These are phyloP conservation scores for Penicillium sp. DNA, from an alignment of 2,329 filamentous ascomycete genomes.

Conservation along the genomic window DNA sequence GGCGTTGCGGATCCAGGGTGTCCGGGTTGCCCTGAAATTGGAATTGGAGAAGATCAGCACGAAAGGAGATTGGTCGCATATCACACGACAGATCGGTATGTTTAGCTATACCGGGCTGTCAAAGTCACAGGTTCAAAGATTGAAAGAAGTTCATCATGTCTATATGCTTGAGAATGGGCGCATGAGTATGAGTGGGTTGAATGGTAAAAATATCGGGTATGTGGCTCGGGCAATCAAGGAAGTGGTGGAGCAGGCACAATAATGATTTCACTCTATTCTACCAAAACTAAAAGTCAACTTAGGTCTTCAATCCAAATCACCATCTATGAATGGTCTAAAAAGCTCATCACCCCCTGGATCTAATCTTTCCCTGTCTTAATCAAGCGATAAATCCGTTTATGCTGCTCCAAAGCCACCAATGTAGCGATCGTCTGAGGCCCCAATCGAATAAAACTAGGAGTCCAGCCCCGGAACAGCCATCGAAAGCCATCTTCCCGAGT, in stretches of 20 bases:
- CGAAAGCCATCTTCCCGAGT: constrained; percentile 69
- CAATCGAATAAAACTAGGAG: constrained; percentile 65
- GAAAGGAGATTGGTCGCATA: constrained; percentile 33
- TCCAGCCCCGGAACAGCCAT: constrained; percentile 91
- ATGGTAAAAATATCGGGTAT: constrained; percentile 23
- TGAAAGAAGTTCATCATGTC: constrained; percentile 36
- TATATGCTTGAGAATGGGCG: constrained; percentile 38
- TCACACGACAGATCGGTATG: constrained; percentile 43
- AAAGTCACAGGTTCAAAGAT: constrained; percentile 28
- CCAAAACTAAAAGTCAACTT: fast-evolving
- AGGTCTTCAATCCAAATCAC: neutral
- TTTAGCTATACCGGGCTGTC: constrained; percentile 42
- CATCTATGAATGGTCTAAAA: neutral
- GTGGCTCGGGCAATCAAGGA: constrained; percentile 19
- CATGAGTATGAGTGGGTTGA: constrained; percentile 35
- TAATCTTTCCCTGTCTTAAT: neutral
- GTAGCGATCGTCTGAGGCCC: constrained; percentile 79
- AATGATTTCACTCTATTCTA: neutral
- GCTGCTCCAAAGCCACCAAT: constrained; percentile 82
- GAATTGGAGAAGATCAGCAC: constrained; percentile 26
- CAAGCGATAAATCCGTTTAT: constrained; percentile 63
- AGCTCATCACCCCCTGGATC: too few species aligned
- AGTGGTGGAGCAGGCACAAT: constrained; percentile 1
- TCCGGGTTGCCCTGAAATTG: constrained; percentile 17
- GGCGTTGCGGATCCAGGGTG: constrained; percentile 29